Evolutionary conservation across 441 rosid genomes (phyloP), one percentile per base, ranked within the genome.

Genomic region (Jatropha podagrica): DNA sequence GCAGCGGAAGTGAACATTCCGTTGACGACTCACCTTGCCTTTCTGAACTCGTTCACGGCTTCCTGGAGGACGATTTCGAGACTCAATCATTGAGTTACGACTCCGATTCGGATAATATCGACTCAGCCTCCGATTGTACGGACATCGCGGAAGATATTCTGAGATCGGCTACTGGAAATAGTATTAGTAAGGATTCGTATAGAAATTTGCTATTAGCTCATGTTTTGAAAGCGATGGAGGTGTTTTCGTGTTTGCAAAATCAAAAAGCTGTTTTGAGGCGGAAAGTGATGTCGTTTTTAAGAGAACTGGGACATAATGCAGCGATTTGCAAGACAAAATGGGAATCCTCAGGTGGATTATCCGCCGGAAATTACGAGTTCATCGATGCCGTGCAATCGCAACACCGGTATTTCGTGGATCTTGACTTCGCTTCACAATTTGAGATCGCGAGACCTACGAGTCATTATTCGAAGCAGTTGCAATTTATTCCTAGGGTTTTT

Each of bases 1-100:
- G 93, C 79, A 89, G 96, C 78, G 97, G 96, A 40, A 90, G 97
- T 78, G 95, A 95, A 26, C 93, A 91, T 42, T 91, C 93, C 14
- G 86, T 74, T 56, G 60, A 59, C 44, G 82, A 80, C 74, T 86
- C 88, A 9, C 91, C 96, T 15, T 87, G 85, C 77, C 87, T 92
- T 14, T 88, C 88, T 17, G 90, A 88, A n/a, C 98, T 95, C 81
- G 94, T 95, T 23, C 89, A 90, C 68, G 83, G 86, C 37, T 92
- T 95, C 70, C 84, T 95, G 38, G 94, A 91, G 38, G 89, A 83
- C 41, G 83, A 69, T 7, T 23, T 40, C n/a, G 79, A 69, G n/a
- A 41, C 69, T 55, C n/a, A 40, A 1, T 26, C 65, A 0, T 20
- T 27, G 0, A 81, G 75, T 73, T 74, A 76, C 65, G 88, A 82